Percentiles rank a stretch among this genome's conserved stretches.
phyloP scores from a whole-genome alignment of 148 eudicot species.

The Vaccinium darrowii region DNA sequence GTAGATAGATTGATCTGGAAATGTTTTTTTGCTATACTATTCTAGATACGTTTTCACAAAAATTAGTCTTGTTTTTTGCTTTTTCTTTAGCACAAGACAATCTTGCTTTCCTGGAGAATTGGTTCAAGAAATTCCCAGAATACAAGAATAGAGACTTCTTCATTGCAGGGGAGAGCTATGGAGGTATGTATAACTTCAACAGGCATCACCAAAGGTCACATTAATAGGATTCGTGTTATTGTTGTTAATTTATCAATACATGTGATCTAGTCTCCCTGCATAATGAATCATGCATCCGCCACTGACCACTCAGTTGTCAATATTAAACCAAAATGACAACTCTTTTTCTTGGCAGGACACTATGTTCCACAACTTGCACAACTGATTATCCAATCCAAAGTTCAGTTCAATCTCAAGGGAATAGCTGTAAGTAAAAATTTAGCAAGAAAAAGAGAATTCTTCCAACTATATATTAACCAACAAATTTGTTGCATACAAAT shows the following conservation, averaged over 20 bases:
- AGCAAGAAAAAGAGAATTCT: neutral
- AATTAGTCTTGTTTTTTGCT: neutral
- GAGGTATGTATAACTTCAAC: slow-evolving; percentile 29
- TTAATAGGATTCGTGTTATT: neutral
- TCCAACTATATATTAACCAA: neutral
- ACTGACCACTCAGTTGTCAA: too few species aligned
- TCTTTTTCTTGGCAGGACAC: slow-evolving; percentile 54
- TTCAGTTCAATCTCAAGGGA: slow-evolving; percentile 65
- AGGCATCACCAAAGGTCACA: neutral
- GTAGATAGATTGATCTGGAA: neutral
- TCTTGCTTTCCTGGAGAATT: slow-evolving; percentile 53
- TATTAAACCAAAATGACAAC: too few species aligned
- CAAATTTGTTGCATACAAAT: neutral
- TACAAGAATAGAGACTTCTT: slow-evolving; percentile 61
- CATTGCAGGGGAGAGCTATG: slow-evolving; percentile 80
- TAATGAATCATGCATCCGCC: too few species aligned
- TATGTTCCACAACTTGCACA: slow-evolving; percentile 82
- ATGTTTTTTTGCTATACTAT: neutral
- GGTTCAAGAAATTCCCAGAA: slow-evolving; percentile 63
- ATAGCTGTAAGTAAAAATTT: slow-evolving; percentile 55
- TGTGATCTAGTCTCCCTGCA: too few species aligned
- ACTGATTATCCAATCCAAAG: slow-evolving; percentile 42
- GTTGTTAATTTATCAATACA: too few species aligned
- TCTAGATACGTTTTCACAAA: neutral
- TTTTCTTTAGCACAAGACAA: slow-evolving; percentile 48